Base-by-base conservation (phyloP, 164 flowering plant species). In the Umbellularia californica region DNA sequence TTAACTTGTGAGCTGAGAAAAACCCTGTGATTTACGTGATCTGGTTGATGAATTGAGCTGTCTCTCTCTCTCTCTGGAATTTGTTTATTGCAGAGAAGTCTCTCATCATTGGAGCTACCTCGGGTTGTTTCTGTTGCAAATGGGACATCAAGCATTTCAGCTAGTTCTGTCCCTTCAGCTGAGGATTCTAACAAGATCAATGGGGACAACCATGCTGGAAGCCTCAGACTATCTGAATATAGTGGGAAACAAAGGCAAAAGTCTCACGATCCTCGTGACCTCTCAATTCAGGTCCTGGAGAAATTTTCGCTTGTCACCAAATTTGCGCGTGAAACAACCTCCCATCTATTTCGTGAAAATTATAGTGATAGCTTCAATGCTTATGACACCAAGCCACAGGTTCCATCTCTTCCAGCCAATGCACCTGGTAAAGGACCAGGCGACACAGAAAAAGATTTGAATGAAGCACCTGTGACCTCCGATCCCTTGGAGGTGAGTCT, bases 271-370 rank as follows among this genome's bases (percentile, higher is more conserved):
- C 98, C 99, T 76, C 94, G 92, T 72, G 98, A 96, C 84, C 77
- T 94, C 63, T 90, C 98, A 68, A 88, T 96, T 81, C 97, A 94
- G 68, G 97, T 96, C 2, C 67, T 96, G 82, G 98, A 96, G 80
- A 96, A 94, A 77, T 96, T 96, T 74, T 96, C 99, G 41, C 98
- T 91, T 70, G 98, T 96, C 50, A 96, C 99, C 70, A 90, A 85
- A 84, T 94, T 94, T 87, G 99, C 99, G 41, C 90, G 99, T 55
- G 98, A 94, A 72, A 96, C 99, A 77, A 95, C 97, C 69, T 91
- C 99, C 19, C 98, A 96, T 50, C 85, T 96, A 68, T 88, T 96
- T 69, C 84, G 97, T 70, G 99, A 96, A 75, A 83, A 62, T 81
- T 86, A 89, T 51, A 77, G 60, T 76, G 90, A 90, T 77, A 81